A percentile compares a stretch with the other conserved stretches of the same genome.
Evolutionary conservation across 768 basidiomycete species (phyloP).

Genomic region (Steccherinum ochraceum): DNA sequence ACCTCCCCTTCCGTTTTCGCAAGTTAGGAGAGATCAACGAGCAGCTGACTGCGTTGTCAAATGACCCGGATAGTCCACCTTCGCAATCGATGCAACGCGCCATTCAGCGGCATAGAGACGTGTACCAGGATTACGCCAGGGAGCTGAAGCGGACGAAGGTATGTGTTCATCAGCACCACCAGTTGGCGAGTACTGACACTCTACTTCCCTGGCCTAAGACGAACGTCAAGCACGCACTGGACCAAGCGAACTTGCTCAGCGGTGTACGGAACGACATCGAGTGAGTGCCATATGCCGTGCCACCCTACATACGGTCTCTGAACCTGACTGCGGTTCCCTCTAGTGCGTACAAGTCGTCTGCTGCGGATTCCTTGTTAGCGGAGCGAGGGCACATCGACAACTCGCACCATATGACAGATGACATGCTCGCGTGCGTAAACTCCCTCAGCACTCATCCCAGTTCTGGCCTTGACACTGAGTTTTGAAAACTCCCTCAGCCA

Average conservation of each 20-base stretch:
- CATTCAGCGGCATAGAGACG: constrained; percentile 85
- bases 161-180: too few relatives aligned
- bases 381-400: constrained; percentile 89
- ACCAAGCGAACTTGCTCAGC: constrained; percentile 80
- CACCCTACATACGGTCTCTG: constrained; percentile 1
- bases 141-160: constrained; percentile 89
- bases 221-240: constrained; percentile 77
- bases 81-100: constrained; percentile 84
- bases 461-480: background rate
- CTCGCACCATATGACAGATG: constrained; percentile 93
- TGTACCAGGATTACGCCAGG: constrained; percentile 79
- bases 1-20: background rate
- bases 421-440: constrained; percentile 68
- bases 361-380: constrained; percentile 78
- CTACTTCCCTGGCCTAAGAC: constrained; percentile 39
- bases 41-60: constrained; percentile 61
- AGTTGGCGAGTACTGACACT: too few relatives aligned
- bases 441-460: background rate
- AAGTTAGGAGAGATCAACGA: constrained; percentile 88
- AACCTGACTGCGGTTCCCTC: too few relatives aligned
- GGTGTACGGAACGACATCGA: constrained; percentile 96
- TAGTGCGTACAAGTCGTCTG: constrained; percentile 88
- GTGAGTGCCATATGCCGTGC: constrained; percentile 36
- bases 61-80: constrained; percentile 59
- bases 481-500: constrained; percentile 47